These are phyloP conservation scores for Nakazawaea siamensis DNA, from an alignment of 805 yeast genomes.

Conservation along the genomic window DNA sequence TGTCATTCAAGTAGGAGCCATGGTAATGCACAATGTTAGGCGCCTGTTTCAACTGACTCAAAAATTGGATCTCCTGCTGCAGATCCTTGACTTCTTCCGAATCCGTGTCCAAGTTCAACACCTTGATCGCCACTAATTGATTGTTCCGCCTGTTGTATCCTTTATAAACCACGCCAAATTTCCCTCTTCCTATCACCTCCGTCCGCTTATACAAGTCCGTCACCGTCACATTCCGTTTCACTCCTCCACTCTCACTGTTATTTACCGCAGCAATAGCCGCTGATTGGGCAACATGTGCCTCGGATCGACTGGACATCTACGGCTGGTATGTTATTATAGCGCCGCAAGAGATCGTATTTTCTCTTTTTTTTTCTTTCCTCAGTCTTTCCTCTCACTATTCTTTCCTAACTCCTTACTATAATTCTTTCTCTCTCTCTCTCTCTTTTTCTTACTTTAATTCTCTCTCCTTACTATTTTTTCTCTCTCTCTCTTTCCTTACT, in stretches of 20 bases:
- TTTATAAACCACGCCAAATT: slow-evolving; percentile 93
- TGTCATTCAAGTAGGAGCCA: slow-evolving; percentile 80
- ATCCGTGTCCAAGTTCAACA: slow-evolving; percentile 82
- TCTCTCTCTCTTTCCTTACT: not conserved
- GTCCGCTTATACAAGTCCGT: slow-evolving; percentile 57
- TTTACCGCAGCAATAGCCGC: no score
- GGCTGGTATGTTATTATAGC: no score
- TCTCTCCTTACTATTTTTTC: not conserved
- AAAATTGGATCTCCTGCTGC: slow-evolving; percentile 83
- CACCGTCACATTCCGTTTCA: no score
- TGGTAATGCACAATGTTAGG: slow-evolving; percentile 93
- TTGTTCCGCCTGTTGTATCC: slow-evolving; percentile 65
- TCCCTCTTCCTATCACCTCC: slow-evolving; percentile 92
- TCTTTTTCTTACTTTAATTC: not conserved
- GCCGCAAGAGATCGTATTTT: no score
- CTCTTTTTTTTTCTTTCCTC: slow-evolving; percentile 1
- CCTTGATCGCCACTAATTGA: slow-evolving; percentile 86
- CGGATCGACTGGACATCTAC: no score
- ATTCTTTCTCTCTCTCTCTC: slow-evolving; percentile 6
- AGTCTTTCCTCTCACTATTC: not conserved
- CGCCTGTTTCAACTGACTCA: slow-evolving; percentile 71
- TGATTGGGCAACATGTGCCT: no score
- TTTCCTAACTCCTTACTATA: slow-evolving; percentile 3
- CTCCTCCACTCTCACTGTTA: no score
- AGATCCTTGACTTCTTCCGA: slow-evolving; percentile 94